Conservation (phyloP, 495 filamentous ascomycete genomes). For the Patellaria atrata region DNA sequence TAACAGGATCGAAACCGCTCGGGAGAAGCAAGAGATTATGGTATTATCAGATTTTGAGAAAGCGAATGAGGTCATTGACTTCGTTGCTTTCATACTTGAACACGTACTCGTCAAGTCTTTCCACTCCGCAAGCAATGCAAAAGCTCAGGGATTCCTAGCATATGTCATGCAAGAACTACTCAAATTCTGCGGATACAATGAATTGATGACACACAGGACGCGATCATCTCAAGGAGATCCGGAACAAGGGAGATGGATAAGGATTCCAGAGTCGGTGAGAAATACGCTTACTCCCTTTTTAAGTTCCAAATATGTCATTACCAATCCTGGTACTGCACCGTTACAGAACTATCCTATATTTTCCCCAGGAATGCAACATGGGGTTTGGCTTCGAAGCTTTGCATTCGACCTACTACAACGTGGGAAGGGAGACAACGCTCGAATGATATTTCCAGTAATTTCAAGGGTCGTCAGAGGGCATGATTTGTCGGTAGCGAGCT, state of each 20-base stretch:
- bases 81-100: constrained; percentile 71
- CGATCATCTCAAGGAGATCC: constrained; percentile 37
- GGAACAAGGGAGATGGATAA: constrained; percentile 56
- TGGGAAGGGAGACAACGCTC: constrained; percentile 50
- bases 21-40: constrained; percentile 64
- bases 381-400: constrained; percentile 63
- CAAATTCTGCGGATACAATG: constrained; percentile 53
- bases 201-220: constrained; percentile 38
- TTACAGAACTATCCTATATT: constrained; percentile 66
- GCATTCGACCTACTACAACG: constrained; percentile 69
- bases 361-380: constrained; percentile 45
- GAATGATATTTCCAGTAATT: constrained; percentile 63
- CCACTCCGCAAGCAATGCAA: constrained; percentile 70
- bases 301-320: constrained; percentile 62
- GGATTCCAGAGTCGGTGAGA: constrained; percentile 56
- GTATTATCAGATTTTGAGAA: constrained; percentile 73
- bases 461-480: constrained; percentile 66
- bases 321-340: constrained; percentile 32
- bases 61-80: constrained; percentile 68
- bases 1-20: constrained; percentile 67
- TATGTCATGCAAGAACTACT: constrained; percentile 90
- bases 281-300: constrained; percentile 76
- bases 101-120: constrained; percentile 84
- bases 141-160: constrained; percentile 75
- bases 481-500: constrained; percentile 69